Evolutionary conservation across 768 basidiomycete species (phyloP).

Genomic region (Lactifluus rugatus): DNA sequence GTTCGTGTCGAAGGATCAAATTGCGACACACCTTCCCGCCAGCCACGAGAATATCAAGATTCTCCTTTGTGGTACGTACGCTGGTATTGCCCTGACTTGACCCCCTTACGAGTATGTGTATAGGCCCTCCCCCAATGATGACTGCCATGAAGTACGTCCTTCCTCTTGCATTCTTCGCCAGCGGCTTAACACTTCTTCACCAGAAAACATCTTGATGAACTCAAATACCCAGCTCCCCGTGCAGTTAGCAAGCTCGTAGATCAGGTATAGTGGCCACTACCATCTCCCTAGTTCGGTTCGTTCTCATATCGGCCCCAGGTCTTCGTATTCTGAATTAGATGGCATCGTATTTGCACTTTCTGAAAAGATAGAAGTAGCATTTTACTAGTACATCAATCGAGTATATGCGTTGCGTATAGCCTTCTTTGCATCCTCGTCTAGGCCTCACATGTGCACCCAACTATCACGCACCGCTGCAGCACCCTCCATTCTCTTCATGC

Average conservation of each 20-base stretch:
- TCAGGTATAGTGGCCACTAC: conserved; percentile 42
- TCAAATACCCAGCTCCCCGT: conserved; percentile 81
- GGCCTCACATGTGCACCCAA: too few species aligned
- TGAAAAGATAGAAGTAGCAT: background rate
- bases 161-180: conserved; percentile 2
- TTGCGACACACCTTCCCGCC: conserved; percentile 69
- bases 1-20: conserved; percentile 89
- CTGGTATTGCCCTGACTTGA: background rate
- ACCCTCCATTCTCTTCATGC: background rate
- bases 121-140: conserved; percentile 71
- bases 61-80: conserved; percentile 65
- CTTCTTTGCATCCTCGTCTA: too few species aligned
- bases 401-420: background rate
- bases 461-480: too few species aligned
- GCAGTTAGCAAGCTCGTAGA: conserved; percentile 91
- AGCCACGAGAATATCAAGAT: conserved; percentile 63
- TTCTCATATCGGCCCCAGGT: conserved; percentile 27
- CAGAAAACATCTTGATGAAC: conserved; percentile 82
- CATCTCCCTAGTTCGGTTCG: background rate
- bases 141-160: conserved; percentile 63
- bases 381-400: background rate
- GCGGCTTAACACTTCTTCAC: conserved; percentile 10
- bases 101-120: background rate
- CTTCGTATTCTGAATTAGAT: conserved; percentile 31
- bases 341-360: background rate